Evolutionary conservation across 2,329 filamentous ascomycete genomes (phyloP).

Genomic region (Talaromyces sp.): DNA sequence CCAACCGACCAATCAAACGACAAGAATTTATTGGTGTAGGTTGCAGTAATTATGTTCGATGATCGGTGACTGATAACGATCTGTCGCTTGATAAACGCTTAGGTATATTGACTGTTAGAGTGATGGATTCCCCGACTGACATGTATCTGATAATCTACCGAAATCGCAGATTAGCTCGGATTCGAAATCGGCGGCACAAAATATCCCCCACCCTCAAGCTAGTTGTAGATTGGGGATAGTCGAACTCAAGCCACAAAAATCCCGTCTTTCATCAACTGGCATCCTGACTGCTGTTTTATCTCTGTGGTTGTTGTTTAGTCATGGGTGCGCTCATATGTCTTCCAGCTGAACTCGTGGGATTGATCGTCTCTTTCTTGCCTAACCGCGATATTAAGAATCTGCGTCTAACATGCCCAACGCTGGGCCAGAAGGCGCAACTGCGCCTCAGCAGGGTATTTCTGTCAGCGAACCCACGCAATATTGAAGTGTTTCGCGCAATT

Average conservation of each 20-base stretch:
- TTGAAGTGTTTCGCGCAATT: conserved; percentile 37
- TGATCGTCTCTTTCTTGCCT: conserved; percentile 17
- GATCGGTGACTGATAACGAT: neutral
- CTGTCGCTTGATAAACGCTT: neutral
- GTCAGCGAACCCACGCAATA: conserved; percentile 40
- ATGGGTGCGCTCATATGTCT: neutral
- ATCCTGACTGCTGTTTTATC: neutral
- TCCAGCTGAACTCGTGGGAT: neutral
- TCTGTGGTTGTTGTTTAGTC: neutral
- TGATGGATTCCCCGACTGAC: neutral
- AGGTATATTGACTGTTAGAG: neutral
- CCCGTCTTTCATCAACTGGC: neutral
- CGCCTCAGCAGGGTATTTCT: conserved; percentile 40
- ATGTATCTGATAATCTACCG: neutral
- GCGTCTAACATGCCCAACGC: conserved; percentile 24
- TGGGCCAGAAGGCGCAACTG: conserved; percentile 22
- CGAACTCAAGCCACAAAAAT: neutral
- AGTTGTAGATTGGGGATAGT: neutral
- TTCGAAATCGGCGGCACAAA: neutral
- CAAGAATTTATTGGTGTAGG: neutral
- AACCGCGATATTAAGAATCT: conserved; percentile 29
- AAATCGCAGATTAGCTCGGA: neutral
- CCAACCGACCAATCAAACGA: neutral
- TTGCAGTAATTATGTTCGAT: neutral
- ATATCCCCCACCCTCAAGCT: neutral